These are phyloP conservation scores for Penicillium hordei DNA, from an alignment of 2,329 filamentous ascomycete species.

Conservation along the genomic window DNA sequence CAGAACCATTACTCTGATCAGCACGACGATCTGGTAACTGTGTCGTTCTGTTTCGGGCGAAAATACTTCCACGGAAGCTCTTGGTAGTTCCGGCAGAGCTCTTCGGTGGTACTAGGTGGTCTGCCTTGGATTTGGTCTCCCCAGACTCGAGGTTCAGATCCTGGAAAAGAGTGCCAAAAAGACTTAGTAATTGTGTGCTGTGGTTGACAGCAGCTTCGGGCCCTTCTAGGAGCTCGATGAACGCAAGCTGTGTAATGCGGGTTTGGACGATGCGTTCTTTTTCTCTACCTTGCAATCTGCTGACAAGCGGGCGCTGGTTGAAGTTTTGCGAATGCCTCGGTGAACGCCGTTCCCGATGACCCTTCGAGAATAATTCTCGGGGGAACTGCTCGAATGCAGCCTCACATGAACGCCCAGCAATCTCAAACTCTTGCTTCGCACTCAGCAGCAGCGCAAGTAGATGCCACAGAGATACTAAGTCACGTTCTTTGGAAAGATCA, in stretches of 20 bases:
- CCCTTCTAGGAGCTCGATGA: conserved; percentile 81
- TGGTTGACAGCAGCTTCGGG: conserved; percentile 83
- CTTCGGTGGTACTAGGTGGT: conserved; percentile 60
- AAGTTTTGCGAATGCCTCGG: conserved; percentile 28
- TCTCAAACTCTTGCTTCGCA: conserved; percentile 78
- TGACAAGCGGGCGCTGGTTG: conserved; percentile 57
- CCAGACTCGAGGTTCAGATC: conserved; percentile 50
- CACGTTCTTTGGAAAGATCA: conserved; percentile 41
- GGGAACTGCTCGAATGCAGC: conserved; percentile 89
- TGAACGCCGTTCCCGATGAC: conserved; percentile 52
- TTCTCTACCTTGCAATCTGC: conserved; percentile 79
- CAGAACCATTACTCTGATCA: conserved; percentile 38
- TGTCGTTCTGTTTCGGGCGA: conserved; percentile 61
- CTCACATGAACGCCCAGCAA: conserved; percentile 79
- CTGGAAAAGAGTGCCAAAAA: conserved; percentile 81
- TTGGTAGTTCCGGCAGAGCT: conserved; percentile 69
- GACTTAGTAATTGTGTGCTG: conserved; percentile 76
- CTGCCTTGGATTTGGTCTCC: conserved; percentile 30
- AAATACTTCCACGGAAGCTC: conserved; percentile 73
- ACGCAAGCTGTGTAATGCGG: conserved; percentile 87
- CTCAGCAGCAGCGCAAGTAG: conserved; percentile 82
- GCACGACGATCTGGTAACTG: conserved; percentile 46
- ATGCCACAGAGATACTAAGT: conserved; percentile 84
- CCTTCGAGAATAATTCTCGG: conserved; percentile 68
- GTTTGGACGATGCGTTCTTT: conserved; percentile 88